These are phyloP conservation scores for Penicillium verhagenii DNA, from an alignment of 495 filamentous ascomycete genomes.

Conservation along the genomic window DNA sequence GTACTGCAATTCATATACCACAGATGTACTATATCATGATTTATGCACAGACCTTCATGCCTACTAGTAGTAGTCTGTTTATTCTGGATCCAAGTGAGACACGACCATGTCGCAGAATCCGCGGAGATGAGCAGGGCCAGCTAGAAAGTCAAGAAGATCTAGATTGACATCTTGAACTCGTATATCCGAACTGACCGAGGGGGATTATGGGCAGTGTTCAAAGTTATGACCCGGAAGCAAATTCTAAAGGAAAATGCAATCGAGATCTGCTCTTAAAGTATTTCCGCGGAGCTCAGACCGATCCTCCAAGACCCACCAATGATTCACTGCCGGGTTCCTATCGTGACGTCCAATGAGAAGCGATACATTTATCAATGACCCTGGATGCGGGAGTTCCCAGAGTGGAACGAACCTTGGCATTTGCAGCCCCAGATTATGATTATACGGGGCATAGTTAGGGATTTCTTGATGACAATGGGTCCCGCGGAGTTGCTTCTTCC, in stretches of 20 bases:
- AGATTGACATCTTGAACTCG: no score
- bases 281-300: slow-evolving; percentile 26
- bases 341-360: slow-evolving; percentile 24
- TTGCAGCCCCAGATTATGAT: no score
- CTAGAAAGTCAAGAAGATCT: background rate
- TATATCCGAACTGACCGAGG: no score
- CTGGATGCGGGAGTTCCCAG: no score
- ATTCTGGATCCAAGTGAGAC: background rate
- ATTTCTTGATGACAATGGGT: no score
- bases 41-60: no score
- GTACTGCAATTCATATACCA: no score
- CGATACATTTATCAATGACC: slow-evolving; percentile 20
- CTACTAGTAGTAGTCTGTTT: no score
- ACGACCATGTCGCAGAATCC: background rate
- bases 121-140: background rate
- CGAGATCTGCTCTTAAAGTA: slow-evolving; percentile 12
- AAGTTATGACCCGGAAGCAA: no score
- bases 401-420: no score
- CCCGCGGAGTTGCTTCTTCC: slow-evolving; percentile 10
- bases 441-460: no score
- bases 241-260: background rate
- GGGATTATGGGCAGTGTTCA: background rate
- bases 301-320: slow-evolving; percentile 7
- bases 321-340: slow-evolving; percentile 11
- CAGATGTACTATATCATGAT: no score